Evolutionary conservation across 73 alveolate species (phyloP).

Genomic region (Symbiodinium pilosum): DNA sequence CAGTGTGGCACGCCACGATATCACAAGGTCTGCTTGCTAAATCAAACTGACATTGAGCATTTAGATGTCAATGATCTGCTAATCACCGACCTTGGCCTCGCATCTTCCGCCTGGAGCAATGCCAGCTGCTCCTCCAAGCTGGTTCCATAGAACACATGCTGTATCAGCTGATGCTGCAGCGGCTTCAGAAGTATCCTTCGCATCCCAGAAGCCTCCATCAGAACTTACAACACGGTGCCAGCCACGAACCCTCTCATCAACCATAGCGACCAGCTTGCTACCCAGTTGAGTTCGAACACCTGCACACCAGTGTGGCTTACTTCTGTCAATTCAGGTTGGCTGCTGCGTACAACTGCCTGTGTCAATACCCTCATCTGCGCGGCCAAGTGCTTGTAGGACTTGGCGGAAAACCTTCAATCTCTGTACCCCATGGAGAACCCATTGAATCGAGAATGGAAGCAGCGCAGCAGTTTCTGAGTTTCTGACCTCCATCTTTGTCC

Average conservation of each 20-base stretch:
- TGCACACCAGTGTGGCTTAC: not conserved
- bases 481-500: conserved; percentile 77
- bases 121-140: conserved; percentile 66
- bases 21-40: too few species aligned
- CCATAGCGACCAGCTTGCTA: not conserved
- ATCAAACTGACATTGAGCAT: too few species aligned
- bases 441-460: too few species aligned
- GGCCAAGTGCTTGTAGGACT: conserved; percentile 37
- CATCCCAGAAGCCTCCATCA: conserved; percentile 29
- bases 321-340: not conserved
- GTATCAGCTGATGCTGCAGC: too few species aligned
- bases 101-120: conserved; percentile 50
- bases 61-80: too few species aligned
- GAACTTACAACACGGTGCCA: conserved; percentile 88
- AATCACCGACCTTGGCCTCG: conserved; percentile 49
- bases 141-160: too few species aligned
- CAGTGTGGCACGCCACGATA: too few species aligned
- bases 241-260: not conserved
- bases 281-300: conserved; percentile 81
- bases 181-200: not conserved
- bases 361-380: conserved; percentile 79
- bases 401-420: conserved; percentile 53
- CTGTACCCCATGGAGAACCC: too few species aligned
- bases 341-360: conserved; percentile 33
- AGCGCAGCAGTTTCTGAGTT: too few species aligned